Percentiles rank a stretch among this genome's conserved stretches.
phyloP scores from a whole-genome alignment of 441 rosid genomes.

The Viola pubescens region DNA sequence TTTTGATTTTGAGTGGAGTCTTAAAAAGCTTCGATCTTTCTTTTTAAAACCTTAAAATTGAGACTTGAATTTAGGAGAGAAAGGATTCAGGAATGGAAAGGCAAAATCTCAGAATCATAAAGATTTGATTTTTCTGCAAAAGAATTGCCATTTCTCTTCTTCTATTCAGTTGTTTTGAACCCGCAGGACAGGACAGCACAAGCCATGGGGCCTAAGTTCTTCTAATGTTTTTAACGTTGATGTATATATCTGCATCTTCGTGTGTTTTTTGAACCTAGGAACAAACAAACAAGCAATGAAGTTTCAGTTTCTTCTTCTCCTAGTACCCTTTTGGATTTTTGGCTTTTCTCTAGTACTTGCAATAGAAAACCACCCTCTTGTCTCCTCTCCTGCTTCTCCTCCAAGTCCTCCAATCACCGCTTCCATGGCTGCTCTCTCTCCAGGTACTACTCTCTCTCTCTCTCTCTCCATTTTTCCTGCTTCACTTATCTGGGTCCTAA shows the following conservation, averaged over 20 bases:
- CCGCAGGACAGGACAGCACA: background rate
- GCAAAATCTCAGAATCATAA: background rate
- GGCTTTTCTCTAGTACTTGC: slow-evolving; percentile 20
- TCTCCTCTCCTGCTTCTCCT: slow-evolving; percentile 25
- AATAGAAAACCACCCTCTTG: slow-evolving; percentile 20
- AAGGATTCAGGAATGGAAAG: background rate
- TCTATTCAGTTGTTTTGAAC: slow-evolving; percentile 11
- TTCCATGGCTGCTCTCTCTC: slow-evolving; percentile 52
- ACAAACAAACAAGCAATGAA: slow-evolving; percentile 28
- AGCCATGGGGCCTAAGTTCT: slow-evolving; percentile 1
- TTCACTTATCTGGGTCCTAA: background rate
- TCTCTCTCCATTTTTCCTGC: too few species aligned
- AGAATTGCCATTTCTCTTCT: background rate
- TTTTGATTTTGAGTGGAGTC: slow-evolving; percentile 1
- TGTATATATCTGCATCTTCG: slow-evolving; percentile 21
- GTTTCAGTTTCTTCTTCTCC: slow-evolving; percentile 30
- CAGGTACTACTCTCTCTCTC: slow-evolving; percentile 35
- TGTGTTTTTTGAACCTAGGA: slow-evolving; percentile 21
- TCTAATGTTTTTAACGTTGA: too few species aligned
- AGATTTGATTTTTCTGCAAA: background rate
- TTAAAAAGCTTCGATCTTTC: background rate
- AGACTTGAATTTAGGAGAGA: background rate
- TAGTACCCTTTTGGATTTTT: slow-evolving; percentile 31
- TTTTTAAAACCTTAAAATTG: background rate
- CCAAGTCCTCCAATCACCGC: slow-evolving; percentile 36